Conservation (phyloP, 1,139 yeast genomes). For the Candida sp. region DNA sequence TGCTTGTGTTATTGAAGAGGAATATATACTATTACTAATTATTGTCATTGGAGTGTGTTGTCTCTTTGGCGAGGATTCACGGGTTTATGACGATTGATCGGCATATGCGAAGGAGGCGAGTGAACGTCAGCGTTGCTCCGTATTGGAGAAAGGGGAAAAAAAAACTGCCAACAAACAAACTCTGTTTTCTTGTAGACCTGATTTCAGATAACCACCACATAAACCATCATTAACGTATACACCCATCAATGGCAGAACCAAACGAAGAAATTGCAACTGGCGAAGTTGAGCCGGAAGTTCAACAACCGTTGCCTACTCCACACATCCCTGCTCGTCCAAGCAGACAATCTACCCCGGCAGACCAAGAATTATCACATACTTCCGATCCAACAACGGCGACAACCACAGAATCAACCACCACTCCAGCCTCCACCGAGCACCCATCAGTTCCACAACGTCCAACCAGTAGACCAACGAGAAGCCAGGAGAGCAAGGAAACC, state of each 20-base stretch:
- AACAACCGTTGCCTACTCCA: not conserved
- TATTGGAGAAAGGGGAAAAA: not conserved
- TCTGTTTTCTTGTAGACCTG: not conserved
- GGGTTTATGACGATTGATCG: too few species aligned
- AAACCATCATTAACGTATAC: not conserved
- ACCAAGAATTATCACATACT: not conserved
- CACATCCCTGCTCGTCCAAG: slow-evolving; percentile 6
- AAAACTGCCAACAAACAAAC: not conserved
- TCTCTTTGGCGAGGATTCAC: too few species aligned
- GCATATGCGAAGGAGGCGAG: not conserved
- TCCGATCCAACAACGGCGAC: not conserved
- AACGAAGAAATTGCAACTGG: not conserved
- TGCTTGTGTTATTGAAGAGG: not conserved
- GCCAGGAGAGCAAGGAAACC: not conserved
- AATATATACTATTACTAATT: not conserved
- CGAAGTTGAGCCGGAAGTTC: not conserved
- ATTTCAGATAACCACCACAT: too few species aligned
- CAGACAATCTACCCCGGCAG: not conserved
- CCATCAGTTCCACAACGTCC: slow-evolving; percentile 6
- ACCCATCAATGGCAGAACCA: not conserved
- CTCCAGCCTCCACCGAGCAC: not conserved
- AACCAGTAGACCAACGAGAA: not conserved
- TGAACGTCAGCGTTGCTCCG: not conserved
- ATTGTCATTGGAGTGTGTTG: not conserved
- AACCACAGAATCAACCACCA: not conserved